Evolutionary conservation across 2,329 filamentous ascomycete genomes (phyloP), one percentile per base, ranked within the genome.

Genomic region (Venturia nashicola): DNA sequence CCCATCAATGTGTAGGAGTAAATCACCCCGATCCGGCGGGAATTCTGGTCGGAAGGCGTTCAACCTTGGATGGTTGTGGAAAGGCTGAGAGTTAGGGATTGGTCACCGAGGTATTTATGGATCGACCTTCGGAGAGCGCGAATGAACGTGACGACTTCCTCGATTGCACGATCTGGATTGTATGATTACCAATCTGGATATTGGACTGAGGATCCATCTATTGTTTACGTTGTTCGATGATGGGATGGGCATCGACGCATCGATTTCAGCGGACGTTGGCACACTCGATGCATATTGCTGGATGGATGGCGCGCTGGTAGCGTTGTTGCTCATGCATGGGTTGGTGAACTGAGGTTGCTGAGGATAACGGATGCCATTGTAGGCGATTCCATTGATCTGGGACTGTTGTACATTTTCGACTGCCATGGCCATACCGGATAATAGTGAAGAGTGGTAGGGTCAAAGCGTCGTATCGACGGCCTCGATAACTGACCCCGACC

Each of bases 361-460:
- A 32, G 79, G 77, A 76, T 90, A 91, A 70, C 89, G 86, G 82
- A 91, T 86, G 75, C 85, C 82, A 75, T 93, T 90, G 80, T 93
- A 94, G 76, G 85, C 86, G 79, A 96, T 82, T 66, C 72, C 77
- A 74, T 83, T 84, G 83, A 89, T 79, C 86, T 76, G 76, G 68
- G 73, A 69, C 69, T 80, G 90, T 79, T 93, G 91, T 16, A 91
- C 89, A 72, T 86, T 86, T 79, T 96, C 91, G 80, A 96, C 85
- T 76, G 92, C 90, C 91, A 96, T 96, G 79, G 91, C 94, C 91
- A 96, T 96, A 34, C 36, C 18, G 14, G 32, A 36, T 57, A 57
- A 36, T 20, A 8, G 32, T 5, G 9, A 68, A 68, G 70, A 70
- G 65, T 64, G 64, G 63, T n/a, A 62, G 63, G 62, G 62, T 63